Percentiles rank a stretch among this genome's conserved stretches.
phyloP scores from a whole-genome alignment of 257 asterid genomes.

The Orobanche coerulescens region DNA sequence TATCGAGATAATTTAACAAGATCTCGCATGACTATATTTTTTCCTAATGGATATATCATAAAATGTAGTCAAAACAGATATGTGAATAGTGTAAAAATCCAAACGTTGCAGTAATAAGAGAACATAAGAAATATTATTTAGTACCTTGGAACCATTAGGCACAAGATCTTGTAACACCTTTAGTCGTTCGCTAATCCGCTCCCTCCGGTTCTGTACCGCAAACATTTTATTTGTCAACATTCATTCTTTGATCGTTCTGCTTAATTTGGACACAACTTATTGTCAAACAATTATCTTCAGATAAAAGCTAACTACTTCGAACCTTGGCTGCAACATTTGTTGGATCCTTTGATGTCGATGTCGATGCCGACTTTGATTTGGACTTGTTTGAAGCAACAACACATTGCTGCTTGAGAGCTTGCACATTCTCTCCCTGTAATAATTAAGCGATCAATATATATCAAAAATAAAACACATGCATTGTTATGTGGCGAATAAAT shows the following conservation, averaged over 20 bases:
- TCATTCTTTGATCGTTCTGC: not conserved
- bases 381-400: slow-evolving; percentile 32
- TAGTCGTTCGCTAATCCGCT: slow-evolving; percentile 75
- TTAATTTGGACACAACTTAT: slow-evolving; percentile 4
- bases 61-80: too few relatives aligned
- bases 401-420: slow-evolving; percentile 64
- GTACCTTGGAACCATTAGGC: slow-evolving; percentile 91
- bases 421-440: slow-evolving; percentile 47
- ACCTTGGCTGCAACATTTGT: slow-evolving; percentile 96
- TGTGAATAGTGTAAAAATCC: too few relatives aligned
- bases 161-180: slow-evolving; percentile 80
- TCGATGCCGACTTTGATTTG: slow-evolving; percentile 33
- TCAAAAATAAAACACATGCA: not conserved
- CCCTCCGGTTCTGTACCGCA: slow-evolving; percentile 69
- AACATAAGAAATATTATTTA: not conserved
- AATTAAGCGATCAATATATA: not conserved
- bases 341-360: slow-evolving; percentile 58
- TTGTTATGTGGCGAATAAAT: too few relatives aligned
- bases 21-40: too few relatives aligned
- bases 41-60: too few relatives aligned
- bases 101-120: too few relatives aligned
- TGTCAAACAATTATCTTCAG: too few relatives aligned
- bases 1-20: too few relatives aligned
- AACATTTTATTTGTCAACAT: slow-evolving; percentile 11
- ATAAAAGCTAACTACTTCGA: not conserved